Evolutionary conservation across 1,284 basidiomycete species (phyloP).

Genomic region (Albatrellus sp.): DNA sequence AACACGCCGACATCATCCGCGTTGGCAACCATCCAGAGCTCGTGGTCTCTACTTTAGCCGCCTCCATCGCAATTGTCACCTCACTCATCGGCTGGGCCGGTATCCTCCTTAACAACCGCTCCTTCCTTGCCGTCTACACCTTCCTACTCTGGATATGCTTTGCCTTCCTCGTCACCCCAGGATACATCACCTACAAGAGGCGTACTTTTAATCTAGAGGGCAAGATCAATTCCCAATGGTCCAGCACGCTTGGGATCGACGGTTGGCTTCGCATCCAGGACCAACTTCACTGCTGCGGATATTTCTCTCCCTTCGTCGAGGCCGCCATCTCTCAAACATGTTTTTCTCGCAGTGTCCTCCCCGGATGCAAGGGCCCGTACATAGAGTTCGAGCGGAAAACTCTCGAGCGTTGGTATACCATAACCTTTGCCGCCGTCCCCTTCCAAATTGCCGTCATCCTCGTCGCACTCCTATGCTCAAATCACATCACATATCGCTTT

Average conservation of each 20-base stretch:
- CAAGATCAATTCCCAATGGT: slow-evolving; percentile 51
- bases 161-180: slow-evolving; percentile 44
- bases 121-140: slow-evolving; percentile 48
- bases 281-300: slow-evolving; percentile 47
- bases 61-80: slow-evolving; percentile 34
- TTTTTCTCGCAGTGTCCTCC: slow-evolving; percentile 40
- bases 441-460: slow-evolving; percentile 39
- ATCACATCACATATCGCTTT: slow-evolving; percentile 55
- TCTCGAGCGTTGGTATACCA: slow-evolving; percentile 41
- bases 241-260: slow-evolving; percentile 29
- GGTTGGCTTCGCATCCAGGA: slow-evolving; percentile 45
- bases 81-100: slow-evolving; percentile 50
- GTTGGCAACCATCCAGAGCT: slow-evolving; percentile 43
- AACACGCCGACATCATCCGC: slow-evolving; percentile 42
- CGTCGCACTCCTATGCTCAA: slow-evolving; percentile 40
- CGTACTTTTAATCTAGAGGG: slow-evolving; percentile 53
- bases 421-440: slow-evolving; percentile 42
- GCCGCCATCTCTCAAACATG: slow-evolving; percentile 44
- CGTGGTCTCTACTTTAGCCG: slow-evolving; percentile 44
- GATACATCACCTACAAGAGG: slow-evolving; percentile 51
- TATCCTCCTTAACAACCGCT: slow-evolving; percentile 52
- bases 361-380: slow-evolving; percentile 47
- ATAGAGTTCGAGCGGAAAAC: slow-evolving; percentile 34
- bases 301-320: slow-evolving; percentile 47
- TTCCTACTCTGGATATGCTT: slow-evolving; percentile 47